Base-by-base conservation (phyloP, 306 rosid genomes). In the Hippophae tibetana region DNA sequence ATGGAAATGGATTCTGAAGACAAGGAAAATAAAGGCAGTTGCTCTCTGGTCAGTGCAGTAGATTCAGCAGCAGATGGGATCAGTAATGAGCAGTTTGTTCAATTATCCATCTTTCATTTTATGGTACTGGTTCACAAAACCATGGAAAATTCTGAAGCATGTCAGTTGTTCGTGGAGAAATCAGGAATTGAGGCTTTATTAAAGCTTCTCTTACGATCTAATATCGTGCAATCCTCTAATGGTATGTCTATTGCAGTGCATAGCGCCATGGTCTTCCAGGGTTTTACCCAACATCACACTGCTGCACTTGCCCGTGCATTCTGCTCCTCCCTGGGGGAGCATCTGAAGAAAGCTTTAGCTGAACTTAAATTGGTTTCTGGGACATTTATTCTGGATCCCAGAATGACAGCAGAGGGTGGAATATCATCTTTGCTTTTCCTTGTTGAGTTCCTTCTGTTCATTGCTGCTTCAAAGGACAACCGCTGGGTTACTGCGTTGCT, bases 201-300 rank as follows among this genome's bases (percentile, higher is more conserved):
- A 77, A 90, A 87, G 84, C 80, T 90, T 66, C 65, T 90, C 45
- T 67, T 87, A 52, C 84, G 76, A 45, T 89, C 96, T 10, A 73
- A 82, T 47, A 78, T 90, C 72, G 89, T 88, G 47, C 97, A 90
- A 68, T 90, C 96, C 56, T 81, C 94, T 31, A 94, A 90, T 72
- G 97, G 97, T 67, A 90, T 82, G 94, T 80, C 97, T 57, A 81
- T 90, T 84, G 95, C 97, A 69, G 62, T 90, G 31, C 97, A 90
- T 61, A 87, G 97, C 75, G 87, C 96, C 60, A 90, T 90, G 97
- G 97, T 90, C 43, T 90, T 90, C 75, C 87, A 90, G 72, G 92
- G 90, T 49, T 90, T 90, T 44, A 81, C 97, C 31, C 97, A 90
- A 56, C 89, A 90, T 81, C 97, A 90, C 69, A 84, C 97, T 31